A percentile compares a stretch with the other conserved stretches of the same genome.
phyloP scores from a whole-genome alignment of 192 early-diverging fungal genomes.

The Piromyces sp. region DNA sequence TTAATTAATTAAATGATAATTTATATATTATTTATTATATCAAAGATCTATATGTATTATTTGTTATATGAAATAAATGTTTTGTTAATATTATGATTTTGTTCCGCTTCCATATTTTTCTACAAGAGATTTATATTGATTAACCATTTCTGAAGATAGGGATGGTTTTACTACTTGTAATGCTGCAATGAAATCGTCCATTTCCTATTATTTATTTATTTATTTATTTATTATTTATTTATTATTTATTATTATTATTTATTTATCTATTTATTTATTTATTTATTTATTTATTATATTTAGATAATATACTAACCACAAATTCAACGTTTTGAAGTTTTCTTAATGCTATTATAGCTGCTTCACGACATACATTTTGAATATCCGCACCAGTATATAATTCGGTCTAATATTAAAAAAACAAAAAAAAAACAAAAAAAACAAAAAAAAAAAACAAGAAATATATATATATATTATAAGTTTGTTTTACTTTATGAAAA shows the following conservation, averaged over 20 bases:
- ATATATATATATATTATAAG: too few species aligned
- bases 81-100: too few species aligned
- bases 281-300: too few species aligned
- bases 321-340: neutral
- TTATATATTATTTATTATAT: too few species aligned
- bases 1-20: too few species aligned
- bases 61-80: too few species aligned
- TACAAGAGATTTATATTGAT: constrained; percentile 32
- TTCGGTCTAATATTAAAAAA: constrained; percentile 30
- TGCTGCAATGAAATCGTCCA: constrained; percentile 34
- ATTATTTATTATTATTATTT: constrained; percentile 4
- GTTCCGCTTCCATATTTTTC: constrained; percentile 14
- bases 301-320: constrained; percentile 25
- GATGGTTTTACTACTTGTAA: constrained; percentile 34
- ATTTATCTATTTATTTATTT: constrained; percentile 31
- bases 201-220: constrained; percentile 6
- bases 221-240: constrained; percentile 7
- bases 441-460: too few species aligned
- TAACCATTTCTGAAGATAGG: constrained; percentile 37
- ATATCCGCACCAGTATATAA: constrained; percentile 66
- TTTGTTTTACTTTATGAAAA: too few species aligned
- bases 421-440: too few species aligned
- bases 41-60: too few species aligned
- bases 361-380: constrained; percentile 40
- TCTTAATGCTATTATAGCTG: constrained; percentile 28